A percentile compares a stretch with the other conserved stretches of the same genome.
phyloP scores from a whole-genome alignment of 306 rosid species.

The Prosopis cineraria region DNA sequence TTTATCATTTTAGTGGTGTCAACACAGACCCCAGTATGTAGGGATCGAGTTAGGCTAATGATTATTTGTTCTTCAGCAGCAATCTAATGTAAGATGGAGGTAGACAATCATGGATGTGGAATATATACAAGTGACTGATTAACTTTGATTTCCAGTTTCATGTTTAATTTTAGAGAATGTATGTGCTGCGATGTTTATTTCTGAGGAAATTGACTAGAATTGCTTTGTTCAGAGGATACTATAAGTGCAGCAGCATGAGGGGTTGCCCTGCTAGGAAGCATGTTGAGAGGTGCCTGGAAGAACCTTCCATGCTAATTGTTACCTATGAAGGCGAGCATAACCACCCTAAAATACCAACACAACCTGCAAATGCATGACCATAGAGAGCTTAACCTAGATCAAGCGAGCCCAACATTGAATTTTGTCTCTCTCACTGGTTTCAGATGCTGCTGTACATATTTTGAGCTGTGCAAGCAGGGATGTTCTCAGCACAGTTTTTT shows the following conservation, averaged over 20 bases:
- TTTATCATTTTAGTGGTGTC: neutral
- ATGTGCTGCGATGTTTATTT: conserved; percentile 8
- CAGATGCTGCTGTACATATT: conserved; percentile 76
- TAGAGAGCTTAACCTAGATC: conserved; percentile 38
- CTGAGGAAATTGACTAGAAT: conserved; percentile 31
- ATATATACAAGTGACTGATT: neutral
- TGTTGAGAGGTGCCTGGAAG: conserved; percentile 96
- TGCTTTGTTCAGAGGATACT: conserved; percentile 83
- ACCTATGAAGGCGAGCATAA: conserved; percentile 99
- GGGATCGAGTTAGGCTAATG: neutral
- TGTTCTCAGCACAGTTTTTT: conserved; percentile 42
- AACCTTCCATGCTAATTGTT: conserved; percentile 89
- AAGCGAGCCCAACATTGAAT: conserved; percentile 19
- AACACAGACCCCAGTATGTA: neutral
- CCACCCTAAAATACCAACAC: conserved; percentile 79
- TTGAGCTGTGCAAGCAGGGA: conserved; percentile 53
- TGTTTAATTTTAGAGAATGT: conserved; percentile 7
- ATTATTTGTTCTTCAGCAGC: neutral
- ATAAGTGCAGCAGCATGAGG: conserved; percentile 99
- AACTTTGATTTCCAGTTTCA: conserved; percentile 5
- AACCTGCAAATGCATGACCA: conserved; percentile 76
- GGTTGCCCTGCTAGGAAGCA: conserved; percentile 99
- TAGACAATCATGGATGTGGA: neutral
- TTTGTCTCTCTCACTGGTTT: conserved; percentile 50
- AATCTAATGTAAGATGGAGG: conserved; percentile 8